These are phyloP conservation scores for Lasiodiplodia theobromae DNA, from an alignment of 2,329 filamentous ascomycete genomes.

Conservation along the genomic window DNA sequence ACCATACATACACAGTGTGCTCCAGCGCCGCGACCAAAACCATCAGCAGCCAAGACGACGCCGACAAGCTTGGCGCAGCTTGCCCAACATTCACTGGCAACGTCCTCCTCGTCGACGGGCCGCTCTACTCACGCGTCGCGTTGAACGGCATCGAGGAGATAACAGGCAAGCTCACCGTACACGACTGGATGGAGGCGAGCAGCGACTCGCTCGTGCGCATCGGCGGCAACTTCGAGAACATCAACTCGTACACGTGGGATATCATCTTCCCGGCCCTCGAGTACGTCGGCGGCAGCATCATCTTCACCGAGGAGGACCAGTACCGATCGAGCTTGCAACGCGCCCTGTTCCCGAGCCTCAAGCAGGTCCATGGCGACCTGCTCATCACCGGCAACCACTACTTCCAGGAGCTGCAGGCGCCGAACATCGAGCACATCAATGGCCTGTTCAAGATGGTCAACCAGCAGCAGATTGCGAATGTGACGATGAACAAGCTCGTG, in stretches of 20 bases:
- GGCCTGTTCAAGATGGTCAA: not conserved
- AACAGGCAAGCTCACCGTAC: not conserved
- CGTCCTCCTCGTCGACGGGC: not conserved
- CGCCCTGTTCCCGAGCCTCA: not conserved
- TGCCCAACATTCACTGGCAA: not conserved
- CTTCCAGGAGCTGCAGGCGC: not conserved
- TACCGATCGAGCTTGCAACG: not conserved
- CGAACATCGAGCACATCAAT: not conserved
- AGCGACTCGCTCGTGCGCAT: not conserved
- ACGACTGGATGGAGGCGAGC: not conserved
- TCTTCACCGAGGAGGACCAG: not conserved
- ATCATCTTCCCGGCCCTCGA: not conserved
- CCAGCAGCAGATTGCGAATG: not conserved
- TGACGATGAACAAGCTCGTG: not conserved
- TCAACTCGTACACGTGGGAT: not conserved
- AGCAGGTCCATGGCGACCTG: not conserved
- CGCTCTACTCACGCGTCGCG: not conserved
- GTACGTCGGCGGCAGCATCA: conserved; percentile 4
- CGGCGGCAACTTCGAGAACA: not conserved
- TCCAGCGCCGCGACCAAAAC: not conserved
- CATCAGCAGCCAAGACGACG: not conserved
- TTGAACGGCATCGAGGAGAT: not conserved
- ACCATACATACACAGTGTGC: not conserved
- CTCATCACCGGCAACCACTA: not conserved
- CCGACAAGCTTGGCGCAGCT: not conserved